A percentile compares a stretch with the other conserved stretches of the same genome.
Evolutionary conservation across 2,329 filamentous ascomycete species (phyloP).

Genomic region (Fusarium duplospermum): DNA sequence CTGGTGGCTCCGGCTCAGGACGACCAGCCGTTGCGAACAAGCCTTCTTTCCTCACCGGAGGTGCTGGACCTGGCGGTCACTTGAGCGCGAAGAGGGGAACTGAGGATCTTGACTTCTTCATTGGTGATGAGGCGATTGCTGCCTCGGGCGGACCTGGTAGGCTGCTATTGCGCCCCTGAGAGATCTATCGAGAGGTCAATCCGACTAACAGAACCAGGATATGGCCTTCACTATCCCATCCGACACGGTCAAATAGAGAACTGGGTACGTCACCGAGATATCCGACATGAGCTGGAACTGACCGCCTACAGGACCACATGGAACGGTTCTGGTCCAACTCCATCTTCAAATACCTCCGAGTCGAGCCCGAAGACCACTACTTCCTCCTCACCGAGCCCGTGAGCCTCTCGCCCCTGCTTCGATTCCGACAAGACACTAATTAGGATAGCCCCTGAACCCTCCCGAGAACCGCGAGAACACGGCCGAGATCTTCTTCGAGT

Average conservation of each 20-base stretch:
- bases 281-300: constrained; percentile 32
- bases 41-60: constrained; percentile 92
- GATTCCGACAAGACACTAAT: constrained; percentile 24
- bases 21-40: constrained; percentile 93
- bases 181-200: neutral
- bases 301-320: constrained; percentile 85
- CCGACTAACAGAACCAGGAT: constrained; percentile 67
- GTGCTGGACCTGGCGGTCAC: constrained; percentile 84
- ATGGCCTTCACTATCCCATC: constrained; percentile 97
- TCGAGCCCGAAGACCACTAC: constrained; percentile 98
- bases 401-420: constrained; percentile 50
- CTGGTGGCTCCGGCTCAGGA: constrained; percentile 83
- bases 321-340: constrained; percentile 99
- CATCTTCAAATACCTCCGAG: constrained; percentile 98
- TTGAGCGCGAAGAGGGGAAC: constrained; percentile 93
- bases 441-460: constrained; percentile 85
- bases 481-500: constrained; percentile 99
- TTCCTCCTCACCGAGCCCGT: constrained; percentile 98
- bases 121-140: constrained; percentile 93
- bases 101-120: constrained; percentile 98
- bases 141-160: constrained; percentile 85
- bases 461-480: constrained; percentile 99
- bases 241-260: constrained; percentile 99
- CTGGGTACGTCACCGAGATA: constrained; percentile 73
- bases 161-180: constrained; percentile 34